Conservation (phyloP, 2,329 filamentous ascomycete genomes). For the Drechslerella stenobrocha region DNA sequence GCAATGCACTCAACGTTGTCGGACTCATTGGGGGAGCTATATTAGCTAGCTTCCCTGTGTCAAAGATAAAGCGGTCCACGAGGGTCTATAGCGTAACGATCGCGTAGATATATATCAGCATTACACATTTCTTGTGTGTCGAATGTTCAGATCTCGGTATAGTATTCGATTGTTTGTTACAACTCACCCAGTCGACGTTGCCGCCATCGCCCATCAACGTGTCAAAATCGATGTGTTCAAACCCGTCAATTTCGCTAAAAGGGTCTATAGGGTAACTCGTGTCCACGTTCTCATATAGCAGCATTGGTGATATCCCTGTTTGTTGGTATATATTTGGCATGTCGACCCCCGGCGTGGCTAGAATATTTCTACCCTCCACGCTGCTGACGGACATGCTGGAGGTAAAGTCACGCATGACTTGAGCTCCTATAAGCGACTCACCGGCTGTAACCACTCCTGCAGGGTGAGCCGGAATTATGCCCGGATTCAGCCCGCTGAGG, state of each 20-base stretch:
- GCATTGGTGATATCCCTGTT: neutral
- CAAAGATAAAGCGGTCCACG: constrained; percentile 39
- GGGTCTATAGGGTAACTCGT: neutral
- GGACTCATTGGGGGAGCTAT: constrained; percentile 7
- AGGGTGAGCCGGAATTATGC: too few relatives aligned
- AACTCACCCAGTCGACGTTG: constrained; percentile 38
- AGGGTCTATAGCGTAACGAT: constrained; percentile 27
- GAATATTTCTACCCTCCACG: neutral
- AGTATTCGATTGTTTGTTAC: too few relatives aligned
- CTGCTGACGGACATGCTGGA: neutral
- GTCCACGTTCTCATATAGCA: neutral
- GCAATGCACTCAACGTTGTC: constrained; percentile 1
- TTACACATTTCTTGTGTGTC: too few relatives aligned
- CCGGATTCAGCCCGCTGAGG: too few relatives aligned
- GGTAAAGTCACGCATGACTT: neutral
- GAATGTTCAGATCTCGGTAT: too few relatives aligned
- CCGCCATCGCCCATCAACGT: constrained; percentile 29
- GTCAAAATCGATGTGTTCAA: constrained; percentile 37
- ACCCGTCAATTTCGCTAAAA: constrained; percentile 9
- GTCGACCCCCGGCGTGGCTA: neutral
- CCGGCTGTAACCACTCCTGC: too few relatives aligned
- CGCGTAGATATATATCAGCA: neutral
- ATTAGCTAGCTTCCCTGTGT: constrained; percentile 5
- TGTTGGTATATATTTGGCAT: neutral
- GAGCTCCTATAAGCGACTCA: too few relatives aligned